Conservation (phyloP, 2,329 filamentous ascomycete genomes). For the Pseudocercospora musae region DNA sequence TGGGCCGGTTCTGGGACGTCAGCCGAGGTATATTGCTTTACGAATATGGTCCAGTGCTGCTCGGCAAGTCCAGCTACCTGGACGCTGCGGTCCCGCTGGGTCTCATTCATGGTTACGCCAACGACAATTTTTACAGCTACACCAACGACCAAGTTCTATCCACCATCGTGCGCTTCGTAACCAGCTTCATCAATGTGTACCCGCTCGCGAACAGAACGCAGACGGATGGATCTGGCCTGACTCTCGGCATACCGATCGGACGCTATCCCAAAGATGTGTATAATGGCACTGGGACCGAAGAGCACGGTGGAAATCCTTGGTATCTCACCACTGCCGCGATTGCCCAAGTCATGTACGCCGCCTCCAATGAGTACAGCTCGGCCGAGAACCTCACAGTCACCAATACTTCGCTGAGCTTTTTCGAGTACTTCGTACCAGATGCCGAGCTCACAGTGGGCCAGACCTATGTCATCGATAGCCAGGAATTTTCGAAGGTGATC, state of each 20-base stretch:
- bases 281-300: slow-evolving; percentile 31
- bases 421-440: slow-evolving; percentile 34
- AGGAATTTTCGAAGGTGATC: slow-evolving; percentile 25
- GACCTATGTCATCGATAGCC: slow-evolving; percentile 26
- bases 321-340: slow-evolving; percentile 36
- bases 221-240: slow-evolving; percentile 24
- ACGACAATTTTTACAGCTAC: slow-evolving; percentile 33
- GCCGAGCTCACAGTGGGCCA: slow-evolving; percentile 21
- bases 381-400: slow-evolving; percentile 28
- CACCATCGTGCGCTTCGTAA: slow-evolving; percentile 30
- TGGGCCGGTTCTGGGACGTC: slow-evolving; percentile 34
- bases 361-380: slow-evolving; percentile 20
- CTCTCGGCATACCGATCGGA: slow-evolving; percentile 35
- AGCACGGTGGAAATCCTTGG: slow-evolving; percentile 36
- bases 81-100: slow-evolving; percentile 35
- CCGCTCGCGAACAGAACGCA: slow-evolving; percentile 29
- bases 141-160: slow-evolving; percentile 34
- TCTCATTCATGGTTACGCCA: slow-evolving; percentile 34
- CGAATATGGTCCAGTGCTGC: slow-evolving; percentile 34
- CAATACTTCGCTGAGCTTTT: slow-evolving; percentile 33
- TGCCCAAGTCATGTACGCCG: slow-evolving; percentile 32
- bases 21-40: slow-evolving; percentile 29
- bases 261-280: slow-evolving; percentile 38
- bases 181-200: slow-evolving; percentile 31
- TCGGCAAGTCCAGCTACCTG: slow-evolving; percentile 34